Conservation (phyloP, 2,329 filamentous ascomycete species). For the Cordyceps fumosorosea region DNA sequence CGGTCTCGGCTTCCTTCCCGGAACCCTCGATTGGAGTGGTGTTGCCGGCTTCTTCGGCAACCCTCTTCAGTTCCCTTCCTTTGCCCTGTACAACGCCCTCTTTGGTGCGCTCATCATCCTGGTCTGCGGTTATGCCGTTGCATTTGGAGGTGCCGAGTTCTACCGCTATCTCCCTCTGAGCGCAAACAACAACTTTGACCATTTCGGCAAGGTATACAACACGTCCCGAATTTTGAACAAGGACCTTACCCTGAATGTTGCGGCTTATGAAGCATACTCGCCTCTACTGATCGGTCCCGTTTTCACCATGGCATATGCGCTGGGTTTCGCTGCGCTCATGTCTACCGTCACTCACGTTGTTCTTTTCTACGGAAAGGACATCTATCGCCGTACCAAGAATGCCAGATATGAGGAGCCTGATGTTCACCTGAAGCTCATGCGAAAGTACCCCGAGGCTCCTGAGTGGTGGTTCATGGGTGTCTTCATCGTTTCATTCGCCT, state of each 20-base stretch:
- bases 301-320: conserved; percentile 48
- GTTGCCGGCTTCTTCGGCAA: conserved; percentile 34
- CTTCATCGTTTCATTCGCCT: conserved; percentile 41
- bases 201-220: conserved; percentile 47
- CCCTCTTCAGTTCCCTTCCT: conserved; percentile 35
- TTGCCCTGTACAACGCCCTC: conserved; percentile 42
- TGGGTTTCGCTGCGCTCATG: conserved; percentile 50
- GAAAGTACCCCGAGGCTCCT: conserved; percentile 47
- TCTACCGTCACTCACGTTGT: conserved; percentile 45
- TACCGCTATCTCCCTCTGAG: conserved; percentile 48
- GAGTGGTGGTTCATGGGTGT: conserved; percentile 48
- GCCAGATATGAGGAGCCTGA: conserved; percentile 38
- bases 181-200: conserved; percentile 49
- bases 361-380: conserved; percentile 46
- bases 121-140: conserved; percentile 42
- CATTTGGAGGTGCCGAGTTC: conserved; percentile 42
- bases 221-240: conserved; percentile 44
- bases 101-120: conserved; percentile 42
- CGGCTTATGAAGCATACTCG: conserved; percentile 48
- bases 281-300: conserved; percentile 48
- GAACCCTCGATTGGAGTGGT: conserved; percentile 40
- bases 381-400: conserved; percentile 29
- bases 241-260: conserved; percentile 42
- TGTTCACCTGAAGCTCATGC: conserved; percentile 49
- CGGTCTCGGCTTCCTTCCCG: conserved; percentile 44